Evolutionary conservation across 305 asterid genomes (phyloP), one percentile per base, ranked within the genome.

Genomic region (Fraxinus albicans): DNA sequence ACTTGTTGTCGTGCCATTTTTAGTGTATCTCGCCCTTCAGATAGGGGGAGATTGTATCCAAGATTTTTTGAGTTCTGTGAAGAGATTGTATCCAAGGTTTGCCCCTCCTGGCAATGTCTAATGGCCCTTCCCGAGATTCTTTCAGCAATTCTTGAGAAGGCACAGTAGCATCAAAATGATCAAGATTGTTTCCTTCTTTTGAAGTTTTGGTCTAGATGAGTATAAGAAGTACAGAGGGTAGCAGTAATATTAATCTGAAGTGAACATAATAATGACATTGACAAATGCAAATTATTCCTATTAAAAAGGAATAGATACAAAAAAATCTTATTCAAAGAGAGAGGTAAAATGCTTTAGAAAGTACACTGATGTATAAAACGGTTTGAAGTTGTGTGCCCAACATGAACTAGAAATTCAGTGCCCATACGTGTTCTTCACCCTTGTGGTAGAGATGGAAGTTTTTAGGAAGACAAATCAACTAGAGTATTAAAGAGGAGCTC

Each of bases 71-170:
- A 12, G 87, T 84, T 86, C 90, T 91, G 81, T 93, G 97, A 88
- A 92, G 98, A 78, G 95, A 84, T 31, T 97, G 92, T 74, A 95
- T 78, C 98, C 99, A 92, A 77, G 97, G 98, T 86, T 92, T 92
- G 85, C 86, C 90, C 84, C 88, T 84, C 38, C 83, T 93, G 33
- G 92, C 90, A 76, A 96, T 94, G 86, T 91, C 98, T 60, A 92
- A 86, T 83, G 98, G 98, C 98, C 95, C 92, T 67, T 86, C 89
- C n/a, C 92, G 85, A 27, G 98, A 87, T 85, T 88, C 94, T 79
- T 91, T 88, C 74, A 96, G 78, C 88, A 96, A 82, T 73, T 96
- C 98, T 67, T 53, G 88, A 17, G 98, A 85, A 79, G 96, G 86
- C 79, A 86, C 95, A 78, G 95, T 89, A 55, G 94, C 94, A 91